phyloP scores from a whole-genome alignment of 1,139 yeast species.

The Sugiyamaella japonica region DNA sequence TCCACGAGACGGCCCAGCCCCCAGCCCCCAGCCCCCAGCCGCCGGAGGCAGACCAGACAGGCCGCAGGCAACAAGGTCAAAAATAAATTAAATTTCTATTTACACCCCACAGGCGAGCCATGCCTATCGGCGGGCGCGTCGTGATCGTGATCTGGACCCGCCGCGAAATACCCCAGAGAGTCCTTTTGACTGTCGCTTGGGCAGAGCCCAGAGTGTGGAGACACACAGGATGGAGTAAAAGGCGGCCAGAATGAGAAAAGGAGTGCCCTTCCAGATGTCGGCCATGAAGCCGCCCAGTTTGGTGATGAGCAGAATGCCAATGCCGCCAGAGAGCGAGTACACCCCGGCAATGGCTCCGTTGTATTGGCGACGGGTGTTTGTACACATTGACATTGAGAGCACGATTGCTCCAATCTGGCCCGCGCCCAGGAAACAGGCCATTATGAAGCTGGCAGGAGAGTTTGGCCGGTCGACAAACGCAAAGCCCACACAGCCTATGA shows the following conservation, averaged over 20 bases:
- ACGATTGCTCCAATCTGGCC: constrained; percentile 61
- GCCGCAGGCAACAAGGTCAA: neutral
- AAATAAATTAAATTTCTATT: neutral
- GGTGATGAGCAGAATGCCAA: constrained; percentile 63
- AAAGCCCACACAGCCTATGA: constrained; percentile 42
- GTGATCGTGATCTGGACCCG: neutral
- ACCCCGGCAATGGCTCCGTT: constrained; percentile 72
- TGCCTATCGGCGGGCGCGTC: neutral
- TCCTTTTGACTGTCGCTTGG: constrained; percentile 1
- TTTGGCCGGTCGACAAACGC: constrained; percentile 40
- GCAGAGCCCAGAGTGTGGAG: constrained; percentile 35
- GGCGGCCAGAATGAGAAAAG: constrained; percentile 55
- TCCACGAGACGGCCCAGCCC: too few relatives aligned
- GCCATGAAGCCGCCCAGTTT: constrained; percentile 63
- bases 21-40: neutral
- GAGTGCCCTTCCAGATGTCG: constrained; percentile 58
- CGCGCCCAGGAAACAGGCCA: constrained; percentile 49
- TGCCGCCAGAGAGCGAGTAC: constrained; percentile 64
- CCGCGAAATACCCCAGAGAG: neutral
- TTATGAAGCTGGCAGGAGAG: constrained; percentile 37
- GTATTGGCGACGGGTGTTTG: constrained; percentile 45
- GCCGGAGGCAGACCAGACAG: neutral
- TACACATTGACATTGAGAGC: constrained; percentile 49
- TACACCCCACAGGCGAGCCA: neutral
- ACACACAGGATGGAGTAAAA: constrained; percentile 44